These are phyloP conservation scores for Eutypella sp. DNA, from an alignment of 2,329 filamentous ascomycete species.

Conservation along the genomic window DNA sequence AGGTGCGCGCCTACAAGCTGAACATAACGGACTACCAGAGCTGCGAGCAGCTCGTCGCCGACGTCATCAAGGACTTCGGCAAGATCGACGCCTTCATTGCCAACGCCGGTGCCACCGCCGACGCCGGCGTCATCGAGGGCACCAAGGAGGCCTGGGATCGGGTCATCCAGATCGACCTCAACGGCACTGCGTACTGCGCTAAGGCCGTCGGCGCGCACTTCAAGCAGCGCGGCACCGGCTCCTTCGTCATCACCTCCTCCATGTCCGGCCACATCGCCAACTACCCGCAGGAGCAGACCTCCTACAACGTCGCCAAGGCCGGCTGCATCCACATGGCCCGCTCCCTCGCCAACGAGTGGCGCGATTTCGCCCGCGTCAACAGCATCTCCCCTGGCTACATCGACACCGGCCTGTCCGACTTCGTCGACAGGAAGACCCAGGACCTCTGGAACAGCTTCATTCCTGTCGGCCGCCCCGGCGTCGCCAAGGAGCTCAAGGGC, in stretches of 20 bases:
- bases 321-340: constrained; percentile 39
- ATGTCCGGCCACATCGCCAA: constrained; percentile 65
- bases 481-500: constrained; percentile 63
- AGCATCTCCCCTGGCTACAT: constrained; percentile 60
- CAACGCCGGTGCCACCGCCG: constrained; percentile 60
- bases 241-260: constrained; percentile 59
- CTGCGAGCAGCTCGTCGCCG: constrained; percentile 49
- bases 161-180: constrained; percentile 56
- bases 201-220: constrained; percentile 55
- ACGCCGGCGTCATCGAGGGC: constrained; percentile 52
- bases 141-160: constrained; percentile 53
- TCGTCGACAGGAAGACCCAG: constrained; percentile 34
- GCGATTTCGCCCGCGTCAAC: constrained; percentile 57
- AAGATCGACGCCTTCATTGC: constrained; percentile 71
- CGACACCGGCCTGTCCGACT: constrained; percentile 31
- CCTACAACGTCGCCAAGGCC: constrained; percentile 57
- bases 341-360: constrained; percentile 54
- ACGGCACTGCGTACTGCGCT: constrained; percentile 63
- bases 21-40: constrained; percentile 49
- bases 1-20: constrained; percentile 57
- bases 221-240: constrained; percentile 55
- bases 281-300: constrained; percentile 58
- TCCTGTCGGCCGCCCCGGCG: constrained; percentile 49
- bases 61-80: constrained; percentile 69
- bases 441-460: constrained; percentile 28